Conservation (phyloP, 2,329 filamentous ascomycete genomes). For the Colletotrichum kahawae region DNA sequence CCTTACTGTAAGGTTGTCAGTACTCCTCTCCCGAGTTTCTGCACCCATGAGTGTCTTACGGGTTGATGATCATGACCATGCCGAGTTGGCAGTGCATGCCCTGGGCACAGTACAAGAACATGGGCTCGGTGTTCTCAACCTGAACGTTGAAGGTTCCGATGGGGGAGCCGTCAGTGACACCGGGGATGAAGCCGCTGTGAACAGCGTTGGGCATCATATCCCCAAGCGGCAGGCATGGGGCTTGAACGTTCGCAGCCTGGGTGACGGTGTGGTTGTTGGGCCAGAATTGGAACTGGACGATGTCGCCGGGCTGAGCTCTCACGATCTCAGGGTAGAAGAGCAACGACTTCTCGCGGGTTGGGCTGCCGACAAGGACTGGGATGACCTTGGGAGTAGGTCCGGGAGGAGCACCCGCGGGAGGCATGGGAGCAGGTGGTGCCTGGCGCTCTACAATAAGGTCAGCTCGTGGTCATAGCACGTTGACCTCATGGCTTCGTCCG, state of each 20-base stretch:
- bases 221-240: constrained; percentile 52
- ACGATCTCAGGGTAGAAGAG: constrained; percentile 45
- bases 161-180: constrained; percentile 33
- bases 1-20: background rate
- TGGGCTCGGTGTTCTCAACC: constrained; percentile 46
- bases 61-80: constrained; percentile 57
- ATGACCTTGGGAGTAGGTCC: constrained; percentile 16
- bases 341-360: constrained; percentile 52
- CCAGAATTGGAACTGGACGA: constrained; percentile 48
- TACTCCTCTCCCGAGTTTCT: background rate
- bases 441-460: background rate
- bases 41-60: constrained; percentile 29
- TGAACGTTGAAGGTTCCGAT: constrained; percentile 53
- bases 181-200: constrained; percentile 47
- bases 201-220: constrained; percentile 33
- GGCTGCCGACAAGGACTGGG: constrained; percentile 61
- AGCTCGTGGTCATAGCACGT: background rate
- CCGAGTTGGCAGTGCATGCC: constrained; percentile 53
- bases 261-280: constrained; percentile 50
- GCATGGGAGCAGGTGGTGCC: background rate
- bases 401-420: background rate
- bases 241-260: constrained; percentile 35
- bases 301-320: constrained; percentile 38
- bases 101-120: constrained; percentile 57
- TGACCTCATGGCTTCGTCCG: fast-evolving